A percentile compares a stretch with the other conserved stretches of the same genome.
Evolutionary conservation across 2,329 filamentous ascomycete species (phyloP).

Genomic region (Sporothrix inflata): DNA sequence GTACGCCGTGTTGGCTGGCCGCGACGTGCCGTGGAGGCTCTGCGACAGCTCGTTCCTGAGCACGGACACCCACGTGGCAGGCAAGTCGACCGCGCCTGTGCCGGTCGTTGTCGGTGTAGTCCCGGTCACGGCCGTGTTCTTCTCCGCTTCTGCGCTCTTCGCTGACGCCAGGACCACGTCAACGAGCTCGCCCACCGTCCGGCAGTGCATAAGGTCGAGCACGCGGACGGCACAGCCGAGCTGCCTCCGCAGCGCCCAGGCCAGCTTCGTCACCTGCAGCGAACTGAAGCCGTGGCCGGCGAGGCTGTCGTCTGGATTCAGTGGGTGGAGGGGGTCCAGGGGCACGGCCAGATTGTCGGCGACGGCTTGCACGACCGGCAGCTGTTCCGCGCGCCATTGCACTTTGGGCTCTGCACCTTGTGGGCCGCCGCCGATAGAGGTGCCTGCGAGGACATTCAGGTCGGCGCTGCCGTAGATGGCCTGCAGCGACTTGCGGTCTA

Average conservation of each 20-base stretch:
- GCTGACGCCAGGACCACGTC: conserved; percentile 29
- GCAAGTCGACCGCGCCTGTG: too few relatives aligned
- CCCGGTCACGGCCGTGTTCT: background rate
- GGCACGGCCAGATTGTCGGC: conserved; percentile 29
- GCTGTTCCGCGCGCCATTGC: conserved; percentile 17
- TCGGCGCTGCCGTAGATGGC: conserved; percentile 35
- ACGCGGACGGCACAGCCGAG: conserved; percentile 34
- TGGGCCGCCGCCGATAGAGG: background rate
- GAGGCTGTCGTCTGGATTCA: conserved; percentile 35
- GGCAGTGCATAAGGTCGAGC: conserved; percentile 37
- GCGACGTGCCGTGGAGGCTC: conserved; percentile 29
- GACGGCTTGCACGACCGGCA: conserved; percentile 3
- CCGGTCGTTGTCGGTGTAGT: too few relatives aligned
- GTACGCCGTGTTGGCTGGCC: conserved; percentile 31
- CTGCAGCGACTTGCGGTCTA: conserved; percentile 40
- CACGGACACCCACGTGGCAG: background rate
- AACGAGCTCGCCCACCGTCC: conserved; percentile 35
- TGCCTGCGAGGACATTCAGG: conserved; percentile 30
- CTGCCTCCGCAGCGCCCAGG: conserved; percentile 34
- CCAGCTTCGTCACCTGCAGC: conserved; percentile 36
- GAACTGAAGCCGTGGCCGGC: conserved; percentile 37
- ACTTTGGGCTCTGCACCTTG: background rate
- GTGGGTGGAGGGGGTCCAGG: background rate
- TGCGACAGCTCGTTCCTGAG: background rate
- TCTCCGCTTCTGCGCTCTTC: conserved; percentile 18